Evolutionary conservation across 2,329 filamentous ascomycete species (phyloP).

Genomic region (Bipolaris sorokiniana): DNA sequence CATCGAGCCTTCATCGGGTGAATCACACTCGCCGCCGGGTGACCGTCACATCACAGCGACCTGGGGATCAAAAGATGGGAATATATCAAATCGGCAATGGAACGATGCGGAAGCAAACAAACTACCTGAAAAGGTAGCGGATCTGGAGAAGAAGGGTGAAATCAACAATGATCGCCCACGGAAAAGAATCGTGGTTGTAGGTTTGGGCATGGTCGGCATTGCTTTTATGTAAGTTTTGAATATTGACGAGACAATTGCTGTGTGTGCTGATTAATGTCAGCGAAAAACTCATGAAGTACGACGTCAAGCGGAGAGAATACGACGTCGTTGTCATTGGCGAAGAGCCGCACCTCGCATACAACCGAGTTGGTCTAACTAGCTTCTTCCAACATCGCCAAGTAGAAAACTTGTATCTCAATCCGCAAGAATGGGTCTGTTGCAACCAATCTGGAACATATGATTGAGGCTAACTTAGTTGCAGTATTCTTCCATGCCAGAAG

Average conservation of each 20-base stretch:
- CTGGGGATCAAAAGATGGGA: slow-evolving; percentile 37
- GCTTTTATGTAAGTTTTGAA: slow-evolving; percentile 75
- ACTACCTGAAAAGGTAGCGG: slow-evolving; percentile 52
- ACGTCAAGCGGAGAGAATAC: slow-evolving; percentile 76
- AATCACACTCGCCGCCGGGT: slow-evolving; percentile 38
- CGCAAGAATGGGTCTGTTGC: slow-evolving; percentile 72
- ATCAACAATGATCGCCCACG: slow-evolving; percentile 44
- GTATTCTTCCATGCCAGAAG: slow-evolving; percentile 71
- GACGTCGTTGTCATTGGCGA: slow-evolving; percentile 86
- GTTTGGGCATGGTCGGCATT: slow-evolving; percentile 89
- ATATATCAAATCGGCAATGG: slow-evolving; percentile 54
- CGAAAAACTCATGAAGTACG: slow-evolving; percentile 87
- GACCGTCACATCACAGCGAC: slow-evolving; percentile 31
- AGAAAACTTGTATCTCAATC: slow-evolving; percentile 87
- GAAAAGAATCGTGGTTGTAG: slow-evolving; percentile 80
- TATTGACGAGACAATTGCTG: not conserved
- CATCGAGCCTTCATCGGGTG: slow-evolving; percentile 41
- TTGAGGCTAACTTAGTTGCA: slow-evolving; percentile 37
- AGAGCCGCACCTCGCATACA: slow-evolving; percentile 86
- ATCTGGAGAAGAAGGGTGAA: slow-evolving; percentile 34
- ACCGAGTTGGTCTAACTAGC: slow-evolving; percentile 84
- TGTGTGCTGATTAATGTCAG: slow-evolving; percentile 53
- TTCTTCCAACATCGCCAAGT: slow-evolving; percentile 88
- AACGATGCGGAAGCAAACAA: slow-evolving; percentile 55
- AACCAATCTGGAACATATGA: not conserved